Evolutionary conservation across 345 rosid genomes (phyloP).

Genomic region (Moringa oleifera): DNA sequence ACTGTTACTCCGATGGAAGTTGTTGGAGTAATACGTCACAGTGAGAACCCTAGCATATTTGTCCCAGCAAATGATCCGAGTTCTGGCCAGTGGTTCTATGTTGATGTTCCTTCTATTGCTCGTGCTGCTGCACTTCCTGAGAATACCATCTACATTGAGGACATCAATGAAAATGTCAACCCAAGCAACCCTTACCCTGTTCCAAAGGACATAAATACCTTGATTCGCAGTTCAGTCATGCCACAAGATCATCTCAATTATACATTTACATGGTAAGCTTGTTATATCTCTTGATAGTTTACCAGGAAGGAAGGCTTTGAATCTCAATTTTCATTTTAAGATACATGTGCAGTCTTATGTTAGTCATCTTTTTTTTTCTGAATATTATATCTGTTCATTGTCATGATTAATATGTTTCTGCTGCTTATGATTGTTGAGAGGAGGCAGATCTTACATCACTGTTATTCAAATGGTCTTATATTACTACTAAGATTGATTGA

Average conservation of each 20-base stretch:
- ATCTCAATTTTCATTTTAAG: not conserved
- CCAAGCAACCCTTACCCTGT: slow-evolving; percentile 82
- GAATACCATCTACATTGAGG: slow-evolving; percentile 67
- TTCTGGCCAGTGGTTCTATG: slow-evolving; percentile 82
- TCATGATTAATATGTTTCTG: not conserved
- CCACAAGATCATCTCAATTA: slow-evolving; percentile 98
- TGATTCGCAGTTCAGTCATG: slow-evolving; percentile 92
- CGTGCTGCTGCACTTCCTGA: slow-evolving; percentile 62
- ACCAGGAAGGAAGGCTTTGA: slow-evolving; percentile 5
- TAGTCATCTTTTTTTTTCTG: too few species aligned
- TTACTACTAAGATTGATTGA: too few species aligned
- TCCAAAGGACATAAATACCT: slow-evolving; percentile 73
- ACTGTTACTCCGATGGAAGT: slow-evolving; percentile 46
- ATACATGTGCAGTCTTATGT: not conserved
- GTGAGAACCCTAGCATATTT: slow-evolving; percentile 89
- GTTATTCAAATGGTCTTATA: too few species aligned
- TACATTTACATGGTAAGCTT: slow-evolving; percentile 72
- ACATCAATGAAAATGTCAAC: slow-evolving; percentile 58
- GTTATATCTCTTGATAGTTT: not conserved
- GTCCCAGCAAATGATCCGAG: slow-evolving; percentile 85
- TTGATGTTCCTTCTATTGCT: slow-evolving; percentile 76
- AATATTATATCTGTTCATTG: not conserved
- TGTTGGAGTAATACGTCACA: slow-evolving; percentile 84
- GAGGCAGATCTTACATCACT: too few species aligned
- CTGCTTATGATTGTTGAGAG: not conserved